These are phyloP conservation scores for Acorus gramineus DNA, from an alignment of 106 monocot species.

Conservation along the genomic window DNA sequence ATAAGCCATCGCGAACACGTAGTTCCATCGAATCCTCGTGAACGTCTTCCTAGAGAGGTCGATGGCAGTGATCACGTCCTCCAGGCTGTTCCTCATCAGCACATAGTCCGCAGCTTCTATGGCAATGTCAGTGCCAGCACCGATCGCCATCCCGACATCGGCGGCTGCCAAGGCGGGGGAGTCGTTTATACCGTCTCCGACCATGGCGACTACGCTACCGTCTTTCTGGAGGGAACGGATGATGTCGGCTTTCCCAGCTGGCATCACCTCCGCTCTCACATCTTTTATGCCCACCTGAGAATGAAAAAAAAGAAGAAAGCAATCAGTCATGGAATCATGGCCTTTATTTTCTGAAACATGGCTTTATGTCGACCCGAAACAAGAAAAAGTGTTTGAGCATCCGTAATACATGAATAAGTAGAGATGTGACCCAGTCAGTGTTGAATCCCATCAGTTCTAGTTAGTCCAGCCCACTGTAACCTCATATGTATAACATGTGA, in stretches of 20 bases:
- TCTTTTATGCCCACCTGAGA: constrained; percentile 80
- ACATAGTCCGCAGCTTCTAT: constrained; percentile 92
- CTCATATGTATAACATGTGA: too few species aligned
- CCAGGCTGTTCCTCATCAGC: constrained; percentile 71
- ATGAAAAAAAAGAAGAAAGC: neutral
- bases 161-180: constrained; percentile 88
- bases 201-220: constrained; percentile 79
- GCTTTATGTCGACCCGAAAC: too few species aligned
- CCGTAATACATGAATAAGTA: too few species aligned
- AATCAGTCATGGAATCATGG: neutral
- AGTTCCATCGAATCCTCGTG: constrained; percentile 69
- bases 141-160: constrained; percentile 92
- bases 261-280: constrained; percentile 86
- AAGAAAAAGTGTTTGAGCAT: too few species aligned
- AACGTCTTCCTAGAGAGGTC: constrained; percentile 95
- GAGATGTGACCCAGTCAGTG: too few species aligned
- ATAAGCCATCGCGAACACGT: constrained; percentile 84
- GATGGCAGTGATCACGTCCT: constrained; percentile 90
- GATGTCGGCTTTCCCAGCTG: constrained; percentile 72
- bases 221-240: constrained; percentile 50
- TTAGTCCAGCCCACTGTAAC: too few species aligned
- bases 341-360: too few species aligned
- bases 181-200: constrained; percentile 94
- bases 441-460: too few species aligned
- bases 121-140: constrained; percentile 86